A percentile compares a stretch with the other conserved stretches of the same genome.
Evolutionary conservation across 1,284 basidiomycete species (phyloP).

Genomic region (Cryptococcus sp.): DNA sequence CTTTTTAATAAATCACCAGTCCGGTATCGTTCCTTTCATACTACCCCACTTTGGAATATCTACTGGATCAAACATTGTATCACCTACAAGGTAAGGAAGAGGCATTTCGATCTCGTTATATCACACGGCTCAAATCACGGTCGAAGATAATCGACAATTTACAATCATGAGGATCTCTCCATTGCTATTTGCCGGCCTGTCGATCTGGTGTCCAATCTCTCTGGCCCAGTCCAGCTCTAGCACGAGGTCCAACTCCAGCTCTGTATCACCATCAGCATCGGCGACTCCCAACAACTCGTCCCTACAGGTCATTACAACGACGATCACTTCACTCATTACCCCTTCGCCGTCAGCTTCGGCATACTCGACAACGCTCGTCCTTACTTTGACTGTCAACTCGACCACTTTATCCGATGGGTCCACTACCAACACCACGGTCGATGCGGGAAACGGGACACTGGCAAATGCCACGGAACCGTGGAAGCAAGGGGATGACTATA

Average conservation of each 20-base stretch:
- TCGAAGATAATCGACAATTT: too few relatives aligned
- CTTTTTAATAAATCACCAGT: too few relatives aligned
- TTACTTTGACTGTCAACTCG: slow-evolving; percentile 38
- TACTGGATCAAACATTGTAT: too few relatives aligned
- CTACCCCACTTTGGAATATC: too few relatives aligned
- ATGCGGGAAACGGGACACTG: slow-evolving; percentile 23
- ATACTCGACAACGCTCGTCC: slow-evolving; percentile 27
- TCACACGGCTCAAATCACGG: too few relatives aligned
- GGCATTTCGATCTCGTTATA: too few relatives aligned
- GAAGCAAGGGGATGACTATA: slow-evolving; percentile 37
- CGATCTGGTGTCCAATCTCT: too few relatives aligned
- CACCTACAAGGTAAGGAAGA: too few relatives aligned
- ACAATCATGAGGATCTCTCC: too few relatives aligned
- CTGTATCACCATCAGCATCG: neutral
- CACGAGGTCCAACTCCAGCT: slow-evolving; percentile 2
- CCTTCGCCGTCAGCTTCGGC: slow-evolving; percentile 15
- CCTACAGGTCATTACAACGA: slow-evolving; percentile 26
- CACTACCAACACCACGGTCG: slow-evolving; percentile 17
- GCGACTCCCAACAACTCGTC: slow-evolving; percentile 2
- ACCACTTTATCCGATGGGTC: slow-evolving; percentile 17
- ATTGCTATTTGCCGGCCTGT: too few relatives aligned
- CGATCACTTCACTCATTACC: slow-evolving; percentile 32
- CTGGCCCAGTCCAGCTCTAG: too few relatives aligned
- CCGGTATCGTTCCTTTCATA: too few relatives aligned
- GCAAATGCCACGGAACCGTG: slow-evolving; percentile 20